Evolutionary conservation across 2,329 filamentous ascomycete species (phyloP), one percentile per base, ranked within the genome.

Genomic region (Trichocomaceae sp.): DNA sequence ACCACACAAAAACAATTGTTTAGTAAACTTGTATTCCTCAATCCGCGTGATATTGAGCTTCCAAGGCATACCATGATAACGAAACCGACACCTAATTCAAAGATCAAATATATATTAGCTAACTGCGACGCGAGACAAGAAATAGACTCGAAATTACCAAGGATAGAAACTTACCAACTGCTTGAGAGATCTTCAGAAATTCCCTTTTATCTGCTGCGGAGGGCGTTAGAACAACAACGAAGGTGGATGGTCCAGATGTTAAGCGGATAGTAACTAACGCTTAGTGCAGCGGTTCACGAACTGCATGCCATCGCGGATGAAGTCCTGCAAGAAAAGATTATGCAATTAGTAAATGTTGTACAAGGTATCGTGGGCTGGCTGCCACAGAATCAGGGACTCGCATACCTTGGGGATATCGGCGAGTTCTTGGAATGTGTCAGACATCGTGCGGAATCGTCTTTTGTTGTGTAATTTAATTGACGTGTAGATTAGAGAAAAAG

Each of bases 161-260:
- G 13, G 9, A 22, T 15, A 23, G n/a, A 20, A 13, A 42, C 54
- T 47, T 51, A 55, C 51, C 52, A 12, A 57, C 51, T 15, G 52
- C 80, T 70, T 83, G 80, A 60, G 76, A 79, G 66, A 83, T 82
- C 68, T 82, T 82, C 63, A 82, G 74, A 67, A 83, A 82, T 68
- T 83, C 79, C 62, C 79, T 75, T 67, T 77, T 77, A 69, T 82
- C 79, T 65, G 80, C 79, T 82, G 60, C 48, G 56, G 63, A 61
- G 66, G 55, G 19, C 45, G 59, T 62, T 50, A 62, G 61, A 46
- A 49, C 23, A 26, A n/a, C 15, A 13, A 15, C 9, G 3, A 29
- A 2, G 37, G 20, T 33, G 46, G 10, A 31, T 35, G 12, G 31
- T n/a, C 17, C 44, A 35, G 23, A 31, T n/a, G 33, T 37, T 39